These are phyloP conservation scores for Penicillium verrucosum DNA, from an alignment of 2,329 filamentous ascomycete genomes.

Conservation along the genomic window DNA sequence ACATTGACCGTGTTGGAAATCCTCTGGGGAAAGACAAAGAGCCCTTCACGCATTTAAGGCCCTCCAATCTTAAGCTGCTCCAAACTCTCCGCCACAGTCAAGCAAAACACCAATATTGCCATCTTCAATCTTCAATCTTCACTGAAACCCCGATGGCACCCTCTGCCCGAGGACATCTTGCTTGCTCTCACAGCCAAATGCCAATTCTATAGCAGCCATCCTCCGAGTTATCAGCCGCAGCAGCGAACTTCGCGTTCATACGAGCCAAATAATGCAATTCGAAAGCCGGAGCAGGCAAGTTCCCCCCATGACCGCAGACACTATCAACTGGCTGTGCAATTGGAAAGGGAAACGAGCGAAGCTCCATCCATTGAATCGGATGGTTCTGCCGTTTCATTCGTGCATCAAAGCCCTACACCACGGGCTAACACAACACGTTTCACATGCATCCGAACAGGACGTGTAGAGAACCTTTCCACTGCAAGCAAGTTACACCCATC, in stretches of 20 bases:
- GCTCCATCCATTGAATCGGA: too few relatives aligned
- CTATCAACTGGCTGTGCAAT: constrained; percentile 31
- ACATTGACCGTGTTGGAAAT: neutral
- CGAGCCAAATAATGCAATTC: constrained; percentile 37
- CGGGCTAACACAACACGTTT: constrained; percentile 20
- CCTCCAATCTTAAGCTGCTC: constrained; percentile 43
- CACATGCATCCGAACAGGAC: constrained; percentile 44
- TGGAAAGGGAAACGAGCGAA: too few relatives aligned
- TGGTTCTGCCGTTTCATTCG: too few relatives aligned
- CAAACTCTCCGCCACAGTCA: constrained; percentile 45
- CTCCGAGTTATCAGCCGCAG: constrained; percentile 43
- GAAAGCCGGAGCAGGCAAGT: constrained; percentile 47
- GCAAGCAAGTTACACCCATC: too few relatives aligned
- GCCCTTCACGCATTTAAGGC: constrained; percentile 22
- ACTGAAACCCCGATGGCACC: constrained; percentile 46
- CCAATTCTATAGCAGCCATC: constrained; percentile 51
- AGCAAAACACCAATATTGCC: constrained; percentile 47
- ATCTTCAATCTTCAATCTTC: constrained; percentile 52
- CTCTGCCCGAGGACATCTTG: constrained; percentile 35
- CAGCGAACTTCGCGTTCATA: constrained; percentile 41
- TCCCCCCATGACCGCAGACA: constrained; percentile 33
- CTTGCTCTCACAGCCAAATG: constrained; percentile 39
- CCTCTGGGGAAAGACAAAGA: neutral
- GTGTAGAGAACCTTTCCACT: constrained; percentile 32
- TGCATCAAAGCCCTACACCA: too few relatives aligned